These are phyloP conservation scores for Staphylotrichum longicolle DNA, from an alignment of 495 filamentous ascomycete species.

Conservation along the genomic window DNA sequence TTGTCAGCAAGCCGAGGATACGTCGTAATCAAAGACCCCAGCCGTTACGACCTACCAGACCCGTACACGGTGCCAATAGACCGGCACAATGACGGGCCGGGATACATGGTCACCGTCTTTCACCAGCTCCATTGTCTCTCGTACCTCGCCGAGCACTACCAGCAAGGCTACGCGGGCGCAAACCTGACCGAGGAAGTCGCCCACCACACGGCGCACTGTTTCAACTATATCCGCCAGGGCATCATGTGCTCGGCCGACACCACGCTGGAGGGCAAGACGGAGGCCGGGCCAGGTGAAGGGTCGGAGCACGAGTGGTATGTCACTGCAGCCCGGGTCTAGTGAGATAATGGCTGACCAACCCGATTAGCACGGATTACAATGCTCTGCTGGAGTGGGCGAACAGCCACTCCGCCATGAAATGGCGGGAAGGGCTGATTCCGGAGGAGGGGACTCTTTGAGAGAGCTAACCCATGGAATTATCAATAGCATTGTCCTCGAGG, in stretches of 20 bases:
- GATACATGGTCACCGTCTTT: conserved; percentile 52
- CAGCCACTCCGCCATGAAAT: conserved; percentile 28
- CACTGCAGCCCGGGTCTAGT: not conserved
- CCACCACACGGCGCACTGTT: conserved; percentile 50
- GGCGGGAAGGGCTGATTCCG: conserved; percentile 21
- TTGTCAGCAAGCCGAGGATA: conserved; percentile 41
- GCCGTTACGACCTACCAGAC: conserved; percentile 37
- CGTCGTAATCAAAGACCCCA: conserved; percentile 37
- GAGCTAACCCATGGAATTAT: too few relatives aligned
- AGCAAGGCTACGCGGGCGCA: conserved; percentile 40
- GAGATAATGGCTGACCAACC: not conserved
- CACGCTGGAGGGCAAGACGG: conserved; percentile 47
- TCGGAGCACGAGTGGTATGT: conserved; percentile 37
- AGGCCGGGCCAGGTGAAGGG: conserved; percentile 45
- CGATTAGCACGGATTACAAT: conserved; percentile 37
- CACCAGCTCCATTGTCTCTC: conserved; percentile 55
- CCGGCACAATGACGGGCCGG: conserved; percentile 38
- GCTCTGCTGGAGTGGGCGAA: conserved; percentile 43
- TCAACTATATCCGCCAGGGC: conserved; percentile 49
- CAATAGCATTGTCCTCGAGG: too few relatives aligned
- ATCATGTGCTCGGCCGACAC: conserved; percentile 49
- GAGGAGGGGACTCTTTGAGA: conserved; percentile 17
- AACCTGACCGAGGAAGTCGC: conserved; percentile 41
- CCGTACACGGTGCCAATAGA: conserved; percentile 39
- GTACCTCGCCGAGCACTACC: conserved; percentile 44